phyloP scores from a whole-genome alignment of 192 early-diverging fungal species.

The Coemansia umbellata region DNA sequence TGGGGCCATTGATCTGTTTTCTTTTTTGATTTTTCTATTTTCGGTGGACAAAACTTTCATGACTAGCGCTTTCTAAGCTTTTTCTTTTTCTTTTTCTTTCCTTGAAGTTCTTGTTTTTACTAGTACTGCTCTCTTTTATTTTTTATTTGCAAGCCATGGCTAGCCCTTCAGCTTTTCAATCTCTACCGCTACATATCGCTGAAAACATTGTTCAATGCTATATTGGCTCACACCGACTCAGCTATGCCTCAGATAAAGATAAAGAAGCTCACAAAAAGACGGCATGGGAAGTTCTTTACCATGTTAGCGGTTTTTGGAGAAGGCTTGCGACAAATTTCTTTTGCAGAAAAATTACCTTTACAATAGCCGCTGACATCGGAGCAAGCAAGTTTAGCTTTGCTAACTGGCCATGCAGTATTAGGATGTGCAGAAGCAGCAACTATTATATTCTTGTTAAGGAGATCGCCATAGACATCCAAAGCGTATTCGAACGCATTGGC shows the following conservation, averaged over 20 bases:
- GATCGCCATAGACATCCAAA: neutral
- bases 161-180: neutral
- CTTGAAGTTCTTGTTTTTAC: neutral
- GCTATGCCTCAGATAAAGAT: neutral
- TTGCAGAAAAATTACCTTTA: neutral
- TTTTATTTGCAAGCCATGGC: neutral
- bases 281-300: neutral
- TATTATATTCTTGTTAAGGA: too few relatives aligned
- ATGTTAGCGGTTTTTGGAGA: too few relatives aligned
- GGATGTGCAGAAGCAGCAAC: too few relatives aligned
- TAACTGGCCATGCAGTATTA: neutral
- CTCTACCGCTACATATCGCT: neutral
- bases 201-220: neutral
- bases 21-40: too few relatives aligned
- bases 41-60: too few relatives aligned
- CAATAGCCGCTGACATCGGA: neutral
- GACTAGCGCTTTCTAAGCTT: too few relatives aligned
- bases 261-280: neutral
- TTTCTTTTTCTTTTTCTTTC: neutral
- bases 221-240: too few relatives aligned
- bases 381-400: neutral
- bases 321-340: neutral
- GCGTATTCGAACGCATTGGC: neutral
- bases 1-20: too few relatives aligned
- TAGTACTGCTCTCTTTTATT: neutral